Base-by-base conservation (phyloP, 1,139 yeast species). In the Geotrichum fermentans region DNA sequence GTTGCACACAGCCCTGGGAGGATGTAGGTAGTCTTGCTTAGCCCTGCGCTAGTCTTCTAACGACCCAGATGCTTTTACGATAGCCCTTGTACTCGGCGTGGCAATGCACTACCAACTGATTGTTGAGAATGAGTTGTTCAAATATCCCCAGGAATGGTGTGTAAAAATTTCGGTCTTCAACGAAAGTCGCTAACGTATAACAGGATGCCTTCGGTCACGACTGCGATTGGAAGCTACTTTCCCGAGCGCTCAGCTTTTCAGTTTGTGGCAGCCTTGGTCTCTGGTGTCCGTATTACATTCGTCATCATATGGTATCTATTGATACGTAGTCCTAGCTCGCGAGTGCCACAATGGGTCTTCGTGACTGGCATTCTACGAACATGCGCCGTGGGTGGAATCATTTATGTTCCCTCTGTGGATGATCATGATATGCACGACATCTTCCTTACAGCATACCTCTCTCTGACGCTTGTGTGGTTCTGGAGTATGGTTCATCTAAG, bases 191-290 rank as follows among this genome's bases (percentile, higher is more conserved):
- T 40, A 20, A 22, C 38, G n/a, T 29, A 5, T 35, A 24, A 13
- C 22, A 44, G 49, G 52, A 33, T 49, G 28, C 49, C 49, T 8
- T 33, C 47, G 10, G 33, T 42, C 10, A 35, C 41, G 24, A 17
- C 36, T 1, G 37, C 35, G 7, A 30, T 49, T 10, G 47, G 49
- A 1, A 33, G 29, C 20, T 45, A 14, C 55, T 86, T 83, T 58
- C 94, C 94, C 0, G 95, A 85, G 64, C 72, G 95, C 58, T 82
- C 92, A 2, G 64, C 85, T 36, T 86, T 85, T 61, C 95, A 86
- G 64, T 73, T 86, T 30, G 65, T 83, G 46, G 83, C 84, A 52
- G 95, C 77, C 2, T 62, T 85, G 41, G 83, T 94, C 1, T 74
- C 94, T 0, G 90, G 92, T 24, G 84, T 44, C 62, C 77, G 40